Conservation (phyloP, 164 flowering plant genomes). For the Litsea cubeba region DNA sequence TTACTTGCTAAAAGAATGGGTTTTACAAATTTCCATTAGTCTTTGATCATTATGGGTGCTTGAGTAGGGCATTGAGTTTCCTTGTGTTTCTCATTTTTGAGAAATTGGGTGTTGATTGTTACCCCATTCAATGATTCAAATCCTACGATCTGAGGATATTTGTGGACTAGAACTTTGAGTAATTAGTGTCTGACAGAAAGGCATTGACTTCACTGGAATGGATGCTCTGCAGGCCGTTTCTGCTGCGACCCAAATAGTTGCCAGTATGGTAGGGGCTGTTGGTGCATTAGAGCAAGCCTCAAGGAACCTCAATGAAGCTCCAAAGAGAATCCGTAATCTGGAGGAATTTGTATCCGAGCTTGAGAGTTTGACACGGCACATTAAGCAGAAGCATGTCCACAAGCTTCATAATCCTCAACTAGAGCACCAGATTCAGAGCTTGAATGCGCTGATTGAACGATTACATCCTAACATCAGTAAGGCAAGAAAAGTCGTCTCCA, state of each 20-base stretch:
- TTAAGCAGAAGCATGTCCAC: constrained; percentile 38
- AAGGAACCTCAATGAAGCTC: constrained; percentile 41
- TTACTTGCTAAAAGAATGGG: background rate
- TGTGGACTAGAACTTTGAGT: background rate
- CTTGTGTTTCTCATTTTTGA: background rate
- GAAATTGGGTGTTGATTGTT: background rate
- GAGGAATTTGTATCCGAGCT: constrained; percentile 37
- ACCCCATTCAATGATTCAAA: background rate
- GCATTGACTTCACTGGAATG: constrained; percentile 19
- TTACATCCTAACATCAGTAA: constrained; percentile 37
- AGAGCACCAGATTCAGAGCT: constrained; percentile 35
- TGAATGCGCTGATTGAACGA: constrained; percentile 28
- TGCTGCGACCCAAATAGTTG: constrained; percentile 31
- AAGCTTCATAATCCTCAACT: constrained; percentile 39
- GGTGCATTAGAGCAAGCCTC: constrained; percentile 39
- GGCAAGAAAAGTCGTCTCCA: constrained; percentile 36
- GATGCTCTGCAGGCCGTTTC: constrained; percentile 38
- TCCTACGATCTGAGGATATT: background rate
- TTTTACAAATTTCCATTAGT: background rate
- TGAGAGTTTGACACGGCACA: constrained; percentile 27
- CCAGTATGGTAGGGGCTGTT: constrained; percentile 29
- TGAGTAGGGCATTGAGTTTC: too few relatives aligned
- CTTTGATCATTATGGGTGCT: too few relatives aligned
- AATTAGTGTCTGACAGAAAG: background rate
- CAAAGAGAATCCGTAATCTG: constrained; percentile 29